Base-by-base conservation (phyloP, 768 basidiomycete genomes). In the Tulasnella sp. region DNA sequence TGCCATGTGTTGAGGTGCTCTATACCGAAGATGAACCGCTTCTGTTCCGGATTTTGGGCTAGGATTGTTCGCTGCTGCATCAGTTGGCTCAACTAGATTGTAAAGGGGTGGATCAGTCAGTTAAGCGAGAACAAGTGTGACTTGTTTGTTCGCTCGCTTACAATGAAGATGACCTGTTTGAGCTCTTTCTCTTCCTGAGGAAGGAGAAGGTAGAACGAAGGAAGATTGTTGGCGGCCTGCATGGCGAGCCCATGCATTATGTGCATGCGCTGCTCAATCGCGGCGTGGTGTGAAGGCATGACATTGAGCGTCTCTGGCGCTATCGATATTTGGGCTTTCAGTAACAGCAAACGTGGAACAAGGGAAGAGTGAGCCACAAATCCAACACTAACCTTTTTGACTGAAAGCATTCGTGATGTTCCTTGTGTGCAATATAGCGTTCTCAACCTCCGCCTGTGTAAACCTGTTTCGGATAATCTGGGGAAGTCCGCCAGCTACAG, bases 181-280 rank as follows among this genome's bases (percentile, higher is more conserved):
- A 59, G 47, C 50, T 49, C 58, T 8, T 48, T 9, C 50, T 49
- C 48, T 21, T 59, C 58, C 24, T 59, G 27, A 8, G 58, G 58
- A 59, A 30, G 26, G 4, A 59, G 32, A 11, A 50, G 1, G 23
- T 27, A 29, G n/a, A 59, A 59, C 19, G 48, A 23, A 24, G 42
- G 24, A n/a, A 59, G 32, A 34, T 24, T 48, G n/a, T 59, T 13
- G 17, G 32, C 49, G 30, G 41, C 47, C 30, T 59, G 58, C 45
- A 27, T 19, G 21, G 42, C 23, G 30, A 59, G 11, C 27, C 43
- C 43, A 5, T 48, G 45, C 9, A 43, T 56, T 26, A 43, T 29
- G 9, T 47, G 11, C 19, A 56, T 45, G 26, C 45, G 41, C 55
- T 47, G 44, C 24, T 56, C 45, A 23, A 56, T n/a, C n/a, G 27